phyloP scores from a whole-genome alignment of 371 early-diverging fungal species.

The Fennellomyces sp. region DNA sequence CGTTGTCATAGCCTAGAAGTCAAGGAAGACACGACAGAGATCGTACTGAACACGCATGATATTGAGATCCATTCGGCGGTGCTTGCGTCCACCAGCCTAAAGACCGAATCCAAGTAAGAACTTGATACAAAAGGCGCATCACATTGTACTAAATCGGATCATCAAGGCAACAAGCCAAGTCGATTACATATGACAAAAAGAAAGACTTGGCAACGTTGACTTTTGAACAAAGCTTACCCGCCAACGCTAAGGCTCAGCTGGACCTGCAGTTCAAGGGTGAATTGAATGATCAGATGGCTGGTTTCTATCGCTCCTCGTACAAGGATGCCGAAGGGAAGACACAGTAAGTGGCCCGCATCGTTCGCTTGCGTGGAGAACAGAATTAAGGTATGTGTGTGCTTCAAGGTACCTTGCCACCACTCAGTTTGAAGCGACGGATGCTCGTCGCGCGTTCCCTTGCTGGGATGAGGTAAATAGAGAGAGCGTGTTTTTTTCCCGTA shows the following conservation, averaged over 20 bases:
- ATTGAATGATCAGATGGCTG: slow-evolving; percentile 86
- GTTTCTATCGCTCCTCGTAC: slow-evolving; percentile 87
- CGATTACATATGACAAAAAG: slow-evolving; percentile 65
- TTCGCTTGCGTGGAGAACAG: neutral
- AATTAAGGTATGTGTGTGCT: neutral
- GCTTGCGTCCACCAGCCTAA: slow-evolving; percentile 52
- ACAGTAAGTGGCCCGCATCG: slow-evolving; percentile 29
- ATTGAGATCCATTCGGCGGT: slow-evolving; percentile 54
- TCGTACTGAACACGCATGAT: slow-evolving; percentile 67
- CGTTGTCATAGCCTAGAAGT: slow-evolving; percentile 48
- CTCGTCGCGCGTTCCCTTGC: slow-evolving; percentile 92
- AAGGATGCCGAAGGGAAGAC: slow-evolving; percentile 73
- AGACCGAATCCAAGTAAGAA: slow-evolving; percentile 59
- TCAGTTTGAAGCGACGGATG: slow-evolving; percentile 94
- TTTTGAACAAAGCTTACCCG: slow-evolving; percentile 68
- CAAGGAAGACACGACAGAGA: slow-evolving; percentile 60
- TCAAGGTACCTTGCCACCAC: slow-evolving; percentile 76
- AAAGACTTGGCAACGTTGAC: slow-evolving; percentile 74
- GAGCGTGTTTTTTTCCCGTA: neutral
- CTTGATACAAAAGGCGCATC: neutral
- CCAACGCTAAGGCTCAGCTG: slow-evolving; percentile 70
- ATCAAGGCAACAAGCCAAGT: slow-evolving; percentile 68
- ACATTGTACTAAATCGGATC: neutral
- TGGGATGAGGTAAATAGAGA: slow-evolving; percentile 73
- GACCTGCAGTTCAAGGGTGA: slow-evolving; percentile 73